Evolutionary conservation across 495 filamentous ascomycete species (phyloP).

Genomic region (Pyrenula aspistea): DNA sequence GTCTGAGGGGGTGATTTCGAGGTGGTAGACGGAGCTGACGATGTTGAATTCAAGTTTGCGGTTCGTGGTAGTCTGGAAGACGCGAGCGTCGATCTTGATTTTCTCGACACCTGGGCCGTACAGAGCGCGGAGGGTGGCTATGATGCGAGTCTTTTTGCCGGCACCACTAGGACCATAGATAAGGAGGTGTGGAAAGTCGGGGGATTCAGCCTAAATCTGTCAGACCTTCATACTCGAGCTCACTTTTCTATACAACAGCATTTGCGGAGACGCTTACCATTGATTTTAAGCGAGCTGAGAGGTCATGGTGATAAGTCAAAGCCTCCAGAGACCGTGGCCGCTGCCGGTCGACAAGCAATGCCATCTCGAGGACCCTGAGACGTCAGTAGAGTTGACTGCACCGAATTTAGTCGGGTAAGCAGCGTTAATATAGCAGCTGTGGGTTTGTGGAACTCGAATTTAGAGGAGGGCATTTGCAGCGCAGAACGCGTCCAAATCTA

Average conservation of each 20-base stretch:
- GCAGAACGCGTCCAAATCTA: no score
- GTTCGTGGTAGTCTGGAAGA: constrained; percentile 90
- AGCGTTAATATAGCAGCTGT: no score
- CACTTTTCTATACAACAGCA: not conserved
- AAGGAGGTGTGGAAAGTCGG: constrained; percentile 93
- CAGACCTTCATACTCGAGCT: constrained; percentile 3
- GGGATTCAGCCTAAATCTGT: constrained; percentile 69
- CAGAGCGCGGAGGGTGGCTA: constrained; percentile 83
- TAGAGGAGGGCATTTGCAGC: no score
- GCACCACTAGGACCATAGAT: constrained; percentile 94
- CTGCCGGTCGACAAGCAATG: constrained; percentile 88
- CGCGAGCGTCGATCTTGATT: constrained; percentile 91
- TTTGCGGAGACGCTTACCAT: constrained; percentile 55
- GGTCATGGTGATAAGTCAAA: constrained; percentile 77
- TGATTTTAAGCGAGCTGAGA: constrained; percentile 77
- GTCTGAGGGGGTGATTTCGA: constrained; percentile 95
- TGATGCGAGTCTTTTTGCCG: constrained; percentile 93
- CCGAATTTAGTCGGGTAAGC: no score
- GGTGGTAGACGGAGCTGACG: constrained; percentile 87
- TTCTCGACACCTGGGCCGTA: constrained; percentile 90
- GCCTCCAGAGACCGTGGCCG: constrained; percentile 79
- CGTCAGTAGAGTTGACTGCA: no score
- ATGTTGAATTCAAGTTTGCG: constrained; percentile 99
- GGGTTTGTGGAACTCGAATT: no score
- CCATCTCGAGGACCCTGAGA: constrained; percentile 41